Conservation (phyloP, 495 filamentous ascomycete genomes). For the Talaromyces stipitatus region DNA sequence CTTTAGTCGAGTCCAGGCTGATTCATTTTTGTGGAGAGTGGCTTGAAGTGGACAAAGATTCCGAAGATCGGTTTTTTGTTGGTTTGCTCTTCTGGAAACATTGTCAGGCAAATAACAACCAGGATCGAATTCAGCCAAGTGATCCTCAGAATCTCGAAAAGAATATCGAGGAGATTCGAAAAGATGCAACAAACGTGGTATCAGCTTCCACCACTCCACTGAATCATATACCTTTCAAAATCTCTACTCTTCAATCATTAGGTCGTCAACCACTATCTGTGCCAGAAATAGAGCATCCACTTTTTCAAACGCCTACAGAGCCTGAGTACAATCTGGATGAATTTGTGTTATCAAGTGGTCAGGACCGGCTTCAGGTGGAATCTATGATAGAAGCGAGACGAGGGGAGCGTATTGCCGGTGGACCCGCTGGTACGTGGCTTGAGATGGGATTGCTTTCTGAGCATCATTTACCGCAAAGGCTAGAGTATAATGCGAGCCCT, state of each 20-base stretch:
- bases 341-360: not conserved
- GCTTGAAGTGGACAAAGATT: slow-evolving; percentile 6
- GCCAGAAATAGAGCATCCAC: slow-evolving; percentile 4
- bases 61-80: slow-evolving; percentile 6
- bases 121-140: not conserved
- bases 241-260: not conserved
- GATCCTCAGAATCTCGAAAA: not conserved
- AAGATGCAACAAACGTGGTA: not conserved
- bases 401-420: slow-evolving; percentile 1
- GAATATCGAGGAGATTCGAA: not conserved
- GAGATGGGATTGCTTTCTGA: not conserved
- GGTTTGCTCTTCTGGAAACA: slow-evolving; percentile 10
- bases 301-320: slow-evolving; percentile 7
- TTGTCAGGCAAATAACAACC: not conserved
- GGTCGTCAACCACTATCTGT: not conserved
- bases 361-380: slow-evolving; percentile 7
- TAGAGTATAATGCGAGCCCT: not conserved
- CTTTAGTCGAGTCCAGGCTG: not conserved
- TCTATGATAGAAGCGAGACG: slow-evolving; percentile 5
- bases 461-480: not conserved
- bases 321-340: slow-evolving; percentile 5
- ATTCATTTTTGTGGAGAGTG: slow-evolving; percentile 6
- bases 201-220: not conserved
- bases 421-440: not conserved
- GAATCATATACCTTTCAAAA: not conserved